Evolutionary conservation across 23 red algal species (phyloP).

Genomic region (Pyropia yezoensis): DNA sequence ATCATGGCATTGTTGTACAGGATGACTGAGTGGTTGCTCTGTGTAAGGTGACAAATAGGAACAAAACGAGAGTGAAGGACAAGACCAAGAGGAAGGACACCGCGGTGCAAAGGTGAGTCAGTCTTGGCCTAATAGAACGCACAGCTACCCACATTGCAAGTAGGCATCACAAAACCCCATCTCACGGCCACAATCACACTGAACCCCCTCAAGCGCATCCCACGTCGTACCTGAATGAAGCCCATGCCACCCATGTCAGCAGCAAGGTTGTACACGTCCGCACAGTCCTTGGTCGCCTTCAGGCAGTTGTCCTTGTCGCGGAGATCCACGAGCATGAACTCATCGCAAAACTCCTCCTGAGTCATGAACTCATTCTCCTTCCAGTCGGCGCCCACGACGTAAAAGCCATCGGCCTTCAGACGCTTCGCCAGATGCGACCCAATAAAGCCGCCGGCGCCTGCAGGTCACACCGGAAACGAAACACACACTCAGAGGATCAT

Average conservation of each 20-base stretch:
- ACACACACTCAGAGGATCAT: too few species aligned
- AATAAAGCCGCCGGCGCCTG: constrained; percentile 95
- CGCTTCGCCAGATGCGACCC: constrained; percentile 93
- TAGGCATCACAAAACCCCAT: too few species aligned
- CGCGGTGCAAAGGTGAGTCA: too few species aligned
- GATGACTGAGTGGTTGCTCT: constrained; percentile 94
- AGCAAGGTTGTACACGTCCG: constrained; percentile 96
- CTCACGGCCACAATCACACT: too few species aligned
- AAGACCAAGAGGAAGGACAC: too few species aligned
- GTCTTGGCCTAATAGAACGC: too few species aligned
- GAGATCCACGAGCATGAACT: constrained; percentile 96
- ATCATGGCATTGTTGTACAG: constrained; percentile 99
- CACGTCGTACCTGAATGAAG: constrained; percentile 68
- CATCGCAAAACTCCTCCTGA: constrained; percentile 89
- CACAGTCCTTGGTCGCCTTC: constrained; percentile 66
- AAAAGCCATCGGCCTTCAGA: constrained; percentile 85
- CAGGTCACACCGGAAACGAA: too few species aligned
- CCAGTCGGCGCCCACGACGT: constrained; percentile 98
- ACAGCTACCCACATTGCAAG: too few species aligned
- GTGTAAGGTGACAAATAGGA: too few species aligned
- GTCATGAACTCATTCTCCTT: constrained; percentile 99
- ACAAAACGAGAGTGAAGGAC: too few species aligned
- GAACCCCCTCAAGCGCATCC: too few species aligned
- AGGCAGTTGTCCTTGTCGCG: constrained; percentile 90
- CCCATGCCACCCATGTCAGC: constrained; percentile 99